phyloP scores from a whole-genome alignment of 768 basidiomycete species.

The Trametes gibbosa region DNA sequence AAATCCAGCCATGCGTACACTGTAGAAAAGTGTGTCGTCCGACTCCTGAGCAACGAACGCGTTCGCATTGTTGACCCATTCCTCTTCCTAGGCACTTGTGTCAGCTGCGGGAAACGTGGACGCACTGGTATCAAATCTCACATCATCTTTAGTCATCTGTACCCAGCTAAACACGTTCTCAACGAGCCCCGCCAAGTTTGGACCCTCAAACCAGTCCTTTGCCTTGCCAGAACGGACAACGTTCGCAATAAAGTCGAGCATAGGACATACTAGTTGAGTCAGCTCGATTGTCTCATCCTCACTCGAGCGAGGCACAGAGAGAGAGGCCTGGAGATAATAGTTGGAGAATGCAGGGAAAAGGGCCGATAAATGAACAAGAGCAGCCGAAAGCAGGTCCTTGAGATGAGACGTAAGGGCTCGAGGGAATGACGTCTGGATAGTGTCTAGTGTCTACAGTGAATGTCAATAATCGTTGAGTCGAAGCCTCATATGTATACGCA shows the following conservation, averaged over 20 bases:
- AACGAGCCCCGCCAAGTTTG: slow-evolving; percentile 51
- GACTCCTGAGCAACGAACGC: slow-evolving; percentile 94
- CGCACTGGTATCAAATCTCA: slow-evolving; percentile 34
- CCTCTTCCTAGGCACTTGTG: slow-evolving; percentile 63
- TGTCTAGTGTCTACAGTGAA: slow-evolving; percentile 64
- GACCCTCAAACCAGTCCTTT: slow-evolving; percentile 57
- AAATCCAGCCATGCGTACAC: slow-evolving; percentile 78
- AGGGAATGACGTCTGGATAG: slow-evolving; percentile 80
- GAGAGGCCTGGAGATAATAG: slow-evolving; percentile 58
- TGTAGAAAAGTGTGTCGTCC: slow-evolving; percentile 82
- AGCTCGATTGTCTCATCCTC: slow-evolving; percentile 80
- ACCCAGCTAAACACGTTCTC: slow-evolving; percentile 61
- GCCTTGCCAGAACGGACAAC: slow-evolving; percentile 63
- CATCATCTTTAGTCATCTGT: slow-evolving; percentile 91
- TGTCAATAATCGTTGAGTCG: no score
- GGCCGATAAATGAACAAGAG: slow-evolving; percentile 56
- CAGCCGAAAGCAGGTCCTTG: slow-evolving; percentile 52
- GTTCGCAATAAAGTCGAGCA: slow-evolving; percentile 77
- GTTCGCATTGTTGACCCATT: slow-evolving; percentile 87
- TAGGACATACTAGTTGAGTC: slow-evolving; percentile 69
- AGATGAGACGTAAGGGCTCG: slow-evolving; percentile 64
- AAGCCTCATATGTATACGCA: slow-evolving; percentile 30
- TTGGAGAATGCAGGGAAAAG: slow-evolving; percentile 59
- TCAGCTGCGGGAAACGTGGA: not conserved
- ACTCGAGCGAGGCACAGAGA: slow-evolving; percentile 57